Evolutionary conservation across 2,329 filamentous ascomycete species (phyloP), one percentile per base, ranked within the genome.

Genomic region (Colletotrichum sansevieriae): DNA sequence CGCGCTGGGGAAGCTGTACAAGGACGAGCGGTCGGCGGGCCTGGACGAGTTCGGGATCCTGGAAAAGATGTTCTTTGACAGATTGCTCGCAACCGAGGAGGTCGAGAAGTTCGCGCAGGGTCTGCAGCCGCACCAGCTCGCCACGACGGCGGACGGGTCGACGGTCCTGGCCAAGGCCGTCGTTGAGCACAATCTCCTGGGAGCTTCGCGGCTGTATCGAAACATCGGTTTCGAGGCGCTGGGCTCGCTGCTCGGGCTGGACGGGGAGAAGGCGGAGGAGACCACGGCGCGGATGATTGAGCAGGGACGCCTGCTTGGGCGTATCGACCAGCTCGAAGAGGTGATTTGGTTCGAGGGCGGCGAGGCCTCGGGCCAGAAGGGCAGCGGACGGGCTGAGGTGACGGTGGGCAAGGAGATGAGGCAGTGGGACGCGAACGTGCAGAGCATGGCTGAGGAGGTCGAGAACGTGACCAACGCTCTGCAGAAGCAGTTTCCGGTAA

Each of bases 61-160:
- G 13, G 96, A 98, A 83, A 98, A 98, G 84, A 98, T 99, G 89
- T 97, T 97, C 79, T 86, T 98, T 56, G 94, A 98, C 79, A 89
- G 95, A 6, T 84, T 99, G 3, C 85, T 99, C 56, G 88, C 89
- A 0, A 89, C 91, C 0, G 87, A 85, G n/a, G 96, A 99, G 81
- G 94, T 98, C 47, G 89, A 90, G 43, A 90, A 92, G 63, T 99
- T 99, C 76, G 92, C 95, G 0, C 85, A 92, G 73, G 91, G 90
- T 59, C 85, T 99, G 56, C 87, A 90, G 64, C 91, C 93, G 22
- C 96, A 99, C 80, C 96, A 99, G 81, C 89, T 98, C 2, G 96
- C 96, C 25, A 91, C 89, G 71, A 98, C 94, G 0, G 87, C 93
- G 0, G 96, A 99, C 78, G 96, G 96, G 2, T 93, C 92, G 18